Evolutionary conservation across 1,139 yeast genomes (phyloP).

Genomic region (Suhomyces taliae): DNA sequence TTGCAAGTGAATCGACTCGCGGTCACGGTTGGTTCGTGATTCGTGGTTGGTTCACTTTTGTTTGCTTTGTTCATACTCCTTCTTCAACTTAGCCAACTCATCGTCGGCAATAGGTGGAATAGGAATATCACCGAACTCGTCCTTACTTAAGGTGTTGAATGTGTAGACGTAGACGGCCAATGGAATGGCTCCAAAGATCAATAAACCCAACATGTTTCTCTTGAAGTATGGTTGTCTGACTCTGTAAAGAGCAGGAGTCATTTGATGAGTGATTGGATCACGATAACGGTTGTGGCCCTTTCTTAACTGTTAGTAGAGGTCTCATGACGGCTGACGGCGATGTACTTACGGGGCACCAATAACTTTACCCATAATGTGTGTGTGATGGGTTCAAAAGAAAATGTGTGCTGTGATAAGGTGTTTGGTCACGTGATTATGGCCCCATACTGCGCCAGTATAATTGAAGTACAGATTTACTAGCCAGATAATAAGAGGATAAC

Average conservation of each 20-base stretch:
- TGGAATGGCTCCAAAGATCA: conserved; percentile 59
- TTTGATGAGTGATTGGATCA: conserved; percentile 75
- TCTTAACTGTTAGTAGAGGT: conserved; percentile 19
- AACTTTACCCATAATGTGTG: conserved; percentile 29
- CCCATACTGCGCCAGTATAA: no score
- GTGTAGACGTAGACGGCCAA: conserved; percentile 75
- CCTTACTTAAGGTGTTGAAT: conserved; percentile 67
- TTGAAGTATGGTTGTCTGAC: conserved; percentile 86
- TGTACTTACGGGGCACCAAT: conserved; percentile 42
- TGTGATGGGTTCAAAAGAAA: conserved; percentile 2
- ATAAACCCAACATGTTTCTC: conserved; percentile 67
- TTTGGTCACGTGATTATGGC: not conserved
- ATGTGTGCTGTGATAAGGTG: not conserved
- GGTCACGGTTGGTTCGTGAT: not conserved
- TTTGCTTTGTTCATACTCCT: conserved; percentile 52
- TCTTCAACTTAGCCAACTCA: conserved; percentile 68
- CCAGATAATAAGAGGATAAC: no score
- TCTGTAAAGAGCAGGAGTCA: conserved; percentile 91
- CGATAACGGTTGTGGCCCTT: conserved; percentile 52
- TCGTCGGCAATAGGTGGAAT: conserved; percentile 86
- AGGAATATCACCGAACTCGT: conserved; percentile 88
- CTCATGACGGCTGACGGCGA: not conserved
- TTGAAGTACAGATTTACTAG: no score
- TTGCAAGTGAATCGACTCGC: no score
- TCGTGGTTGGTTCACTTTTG: conserved; percentile 12